Evolutionary conservation across 768 basidiomycete species (phyloP).

Genomic region (Boletellus sp.): DNA sequence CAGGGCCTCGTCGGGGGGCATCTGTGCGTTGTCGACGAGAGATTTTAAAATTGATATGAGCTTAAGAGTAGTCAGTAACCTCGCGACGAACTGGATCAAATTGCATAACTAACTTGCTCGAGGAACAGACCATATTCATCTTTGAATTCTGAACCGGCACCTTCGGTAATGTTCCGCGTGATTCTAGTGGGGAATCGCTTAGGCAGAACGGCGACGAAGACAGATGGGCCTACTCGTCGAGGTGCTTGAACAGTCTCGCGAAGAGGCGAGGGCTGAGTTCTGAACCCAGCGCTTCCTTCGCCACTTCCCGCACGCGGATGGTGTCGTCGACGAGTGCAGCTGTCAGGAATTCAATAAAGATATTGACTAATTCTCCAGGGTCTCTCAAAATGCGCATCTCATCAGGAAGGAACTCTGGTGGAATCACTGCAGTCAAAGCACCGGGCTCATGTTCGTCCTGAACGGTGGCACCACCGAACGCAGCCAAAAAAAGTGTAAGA

Average conservation of each 20-base stretch:
- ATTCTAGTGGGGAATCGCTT: constrained; percentile 35
- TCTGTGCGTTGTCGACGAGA: constrained; percentile 68
- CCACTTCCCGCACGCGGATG: constrained; percentile 68
- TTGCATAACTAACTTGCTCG: constrained; percentile 56
- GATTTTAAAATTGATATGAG: constrained; percentile 73
- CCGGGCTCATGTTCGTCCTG: constrained; percentile 48
- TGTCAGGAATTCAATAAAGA: constrained; percentile 68
- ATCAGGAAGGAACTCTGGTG: constrained; percentile 61
- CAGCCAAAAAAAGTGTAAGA: constrained; percentile 70
- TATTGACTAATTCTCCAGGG: constrained; percentile 54
- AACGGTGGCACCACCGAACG: constrained; percentile 65
- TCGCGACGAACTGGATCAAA: neutral
- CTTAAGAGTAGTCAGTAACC: constrained; percentile 36
- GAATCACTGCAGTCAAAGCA: constrained; percentile 52
- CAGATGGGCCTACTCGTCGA: constrained; percentile 61
- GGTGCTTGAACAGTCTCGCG: constrained; percentile 58
- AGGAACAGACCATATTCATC: constrained; percentile 49
- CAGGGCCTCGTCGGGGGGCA: constrained; percentile 54
- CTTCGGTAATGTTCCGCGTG: constrained; percentile 48
- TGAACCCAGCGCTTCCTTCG: constrained; percentile 73
- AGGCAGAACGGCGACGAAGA: neutral
- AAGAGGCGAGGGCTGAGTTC: constrained; percentile 75
- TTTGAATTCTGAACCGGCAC: constrained; percentile 40
- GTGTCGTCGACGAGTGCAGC: constrained; percentile 61
- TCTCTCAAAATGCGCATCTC: constrained; percentile 62